Evolutionary conservation across 176 grass and related monocot genomes (phyloP), one percentile per base, ranked within the genome.

Genomic region (Oryza meyeriana): DNA sequence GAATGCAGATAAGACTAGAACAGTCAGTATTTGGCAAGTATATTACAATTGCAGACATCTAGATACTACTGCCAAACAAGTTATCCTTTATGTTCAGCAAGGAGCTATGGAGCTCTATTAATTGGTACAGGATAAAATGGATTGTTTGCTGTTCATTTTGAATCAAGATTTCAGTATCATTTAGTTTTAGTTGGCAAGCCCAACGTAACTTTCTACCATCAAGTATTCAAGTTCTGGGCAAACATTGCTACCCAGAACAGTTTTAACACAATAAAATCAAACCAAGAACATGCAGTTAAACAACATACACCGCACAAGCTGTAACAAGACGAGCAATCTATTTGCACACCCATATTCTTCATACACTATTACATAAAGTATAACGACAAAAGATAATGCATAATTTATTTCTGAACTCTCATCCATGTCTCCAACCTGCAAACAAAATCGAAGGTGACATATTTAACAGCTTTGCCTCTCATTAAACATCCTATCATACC

Each of bases 401-500:
- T 25, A 48, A 85, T 52, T 18, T 36, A 30, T 34, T 59, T 57
- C n/a, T 65, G 31, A 84, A 70, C 47, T 77, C 47, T 65, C 39
- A 40, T 38, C 83, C 55, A 40, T 36, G 14, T 73, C 28, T n/a
- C 65, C 27, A 55, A 76, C 81, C 81, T 83, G 76, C 83, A 67
- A 71, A 81, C 9, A 47, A 59, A 84, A 57, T 66, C 58, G 47
- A 69, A 73, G 61, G 48, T 76, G 42, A 88, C 30, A 81, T 47
- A 26, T 79, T 69, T 59, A 71, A 87, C 35, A 78, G 64, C 29
- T 25, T 72, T 45, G 17, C 64, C 63, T 50, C 69, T 64, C 70
- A 66, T 88, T 71, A 44, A 91, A 72, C 66, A 79, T 75, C 85
- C 87, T 79, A 83, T 70, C 88, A 84, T 93, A 91, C 90, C 90